Evolutionary conservation across 257 asterid genomes (phyloP), one percentile per base, ranked within the genome.

Genomic region (Knoxia roxburghii): DNA sequence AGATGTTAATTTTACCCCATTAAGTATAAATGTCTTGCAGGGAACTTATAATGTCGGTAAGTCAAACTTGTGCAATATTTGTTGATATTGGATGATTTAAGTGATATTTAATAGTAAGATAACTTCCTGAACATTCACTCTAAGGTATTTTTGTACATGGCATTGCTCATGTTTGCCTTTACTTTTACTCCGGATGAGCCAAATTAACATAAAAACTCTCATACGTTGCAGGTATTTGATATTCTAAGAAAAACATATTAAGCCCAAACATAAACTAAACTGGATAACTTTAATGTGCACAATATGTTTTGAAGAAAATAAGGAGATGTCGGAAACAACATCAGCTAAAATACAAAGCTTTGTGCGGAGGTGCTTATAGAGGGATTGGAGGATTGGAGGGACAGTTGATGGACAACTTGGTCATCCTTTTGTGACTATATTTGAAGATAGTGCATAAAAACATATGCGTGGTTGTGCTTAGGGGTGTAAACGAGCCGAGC

Each of bases 171-270:
- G 41, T 23, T 1, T 41, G 30, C 21, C 39, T 58, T 24, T 26
- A 29, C 37, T 54, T 58, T 58, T 32, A 4, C 11, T 21, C 20
- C 46, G 7, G 41, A 58, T 37, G 10, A 4, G 45, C 20, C 46
- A 15, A 57, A 24, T 43, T 45, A 64, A 64, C 12, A 30, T 48
- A 40, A 23, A 37, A 43, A 41, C 29, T 63, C 9, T 72, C 7
- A 23, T 5, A 57, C 61, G 39, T 68, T 64, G 50, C 97, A 92
- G 98, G 97, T 89, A 27, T 86, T 92, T 74, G 93, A 89, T 80
- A 84, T 95, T 64, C 78, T 89, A 64, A 86, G 96, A 60, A 89
- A 96, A 14, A 87, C 97, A n/a, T n/a, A 68, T 80, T 23, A 52
- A 59, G 57, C 73, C 77, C 2, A 81, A 76, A 0, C 73, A 79